These are phyloP conservation scores for Mucor piriformis DNA, from an alignment of 371 early-diverging fungal genomes.

Conservation along the genomic window DNA sequence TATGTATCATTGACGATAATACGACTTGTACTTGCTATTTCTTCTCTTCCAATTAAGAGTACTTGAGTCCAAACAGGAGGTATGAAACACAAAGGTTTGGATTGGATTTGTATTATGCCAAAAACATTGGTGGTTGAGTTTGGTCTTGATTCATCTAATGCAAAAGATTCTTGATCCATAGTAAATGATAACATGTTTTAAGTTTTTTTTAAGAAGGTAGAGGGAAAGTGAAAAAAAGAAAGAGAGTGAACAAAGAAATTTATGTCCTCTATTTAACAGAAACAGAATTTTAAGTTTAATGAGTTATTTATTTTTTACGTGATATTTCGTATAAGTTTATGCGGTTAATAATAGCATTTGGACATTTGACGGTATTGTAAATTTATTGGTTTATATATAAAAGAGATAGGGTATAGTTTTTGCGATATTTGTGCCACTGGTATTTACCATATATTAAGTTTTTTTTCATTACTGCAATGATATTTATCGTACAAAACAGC, in stretches of 20 bases:
- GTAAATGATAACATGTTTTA: neutral
- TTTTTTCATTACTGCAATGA: neutral
- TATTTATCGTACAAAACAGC: neutral
- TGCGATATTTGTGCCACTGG: constrained; percentile 5
- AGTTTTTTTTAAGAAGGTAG: neutral
- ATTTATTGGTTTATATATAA: neutral
- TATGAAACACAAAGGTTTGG: neutral
- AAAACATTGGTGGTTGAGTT: neutral
- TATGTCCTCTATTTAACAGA: neutral
- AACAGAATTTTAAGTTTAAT: neutral
- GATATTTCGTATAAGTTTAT: no score
- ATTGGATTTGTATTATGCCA: constrained; percentile 9
- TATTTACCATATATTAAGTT: neutral
- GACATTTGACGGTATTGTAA: neutral
- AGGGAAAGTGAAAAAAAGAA: constrained; percentile 1
- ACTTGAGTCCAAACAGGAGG: constrained; percentile 14
- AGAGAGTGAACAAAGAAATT: constrained; percentile 1
- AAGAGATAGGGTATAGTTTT: constrained; percentile 2
- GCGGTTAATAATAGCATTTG: neutral
- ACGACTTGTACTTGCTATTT: neutral
- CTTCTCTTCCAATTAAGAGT: constrained; percentile 18
- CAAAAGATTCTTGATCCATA: constrained; percentile 14
- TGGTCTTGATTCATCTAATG: constrained; percentile 1
- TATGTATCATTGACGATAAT: constrained; percentile 16
- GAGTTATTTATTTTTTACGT: neutral